Evolutionary conservation across 805 yeast species (phyloP).

Genomic region (Pichia eremophila): DNA sequence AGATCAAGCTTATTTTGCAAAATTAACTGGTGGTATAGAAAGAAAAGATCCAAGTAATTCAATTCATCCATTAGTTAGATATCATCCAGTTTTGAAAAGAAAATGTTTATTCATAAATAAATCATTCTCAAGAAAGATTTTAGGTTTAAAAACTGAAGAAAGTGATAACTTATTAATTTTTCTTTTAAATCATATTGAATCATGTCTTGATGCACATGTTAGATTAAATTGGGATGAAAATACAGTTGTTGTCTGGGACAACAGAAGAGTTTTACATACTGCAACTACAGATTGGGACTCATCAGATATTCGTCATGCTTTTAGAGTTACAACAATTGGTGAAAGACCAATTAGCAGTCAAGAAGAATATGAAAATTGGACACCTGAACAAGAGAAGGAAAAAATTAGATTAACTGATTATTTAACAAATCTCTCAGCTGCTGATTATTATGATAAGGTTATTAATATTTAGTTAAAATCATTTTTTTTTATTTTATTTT

Average conservation of each 20-base stretch:
- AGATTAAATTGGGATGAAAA: slow-evolving; percentile 65
- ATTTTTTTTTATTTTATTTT: too few species aligned
- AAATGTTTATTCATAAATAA: slow-evolving; percentile 49
- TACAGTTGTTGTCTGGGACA: slow-evolving; percentile 71
- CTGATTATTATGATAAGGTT: slow-evolving; percentile 12
- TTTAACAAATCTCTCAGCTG: slow-evolving; percentile 10
- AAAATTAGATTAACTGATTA: slow-evolving; percentile 11
- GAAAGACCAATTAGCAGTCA: slow-evolving; percentile 46
- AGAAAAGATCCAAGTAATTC: slow-evolving; percentile 55
- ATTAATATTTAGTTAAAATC: background rate
- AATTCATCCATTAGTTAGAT: slow-evolving; percentile 61
- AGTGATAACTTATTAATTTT: slow-evolving; percentile 39
- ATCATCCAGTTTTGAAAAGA: slow-evolving; percentile 61
- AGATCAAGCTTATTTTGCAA: slow-evolving; percentile 56
- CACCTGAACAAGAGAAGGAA: slow-evolving; percentile 20
- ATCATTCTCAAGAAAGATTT: slow-evolving; percentile 49
- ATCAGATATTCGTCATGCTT: slow-evolving; percentile 59
- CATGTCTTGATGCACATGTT: slow-evolving; percentile 50
- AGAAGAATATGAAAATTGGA: slow-evolving; percentile 24
- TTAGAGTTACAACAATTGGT: slow-evolving; percentile 63
- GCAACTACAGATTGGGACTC: slow-evolving; percentile 65
- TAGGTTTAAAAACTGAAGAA: background rate
- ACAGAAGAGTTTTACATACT: slow-evolving; percentile 59
- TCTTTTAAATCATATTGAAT: slow-evolving; percentile 41
- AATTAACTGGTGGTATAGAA: slow-evolving; percentile 46